Evolutionary conservation across 2,329 filamentous ascomycete species (phyloP), one percentile per base, ranked within the genome.

Genomic region (Fusarium subglutinans): DNA sequence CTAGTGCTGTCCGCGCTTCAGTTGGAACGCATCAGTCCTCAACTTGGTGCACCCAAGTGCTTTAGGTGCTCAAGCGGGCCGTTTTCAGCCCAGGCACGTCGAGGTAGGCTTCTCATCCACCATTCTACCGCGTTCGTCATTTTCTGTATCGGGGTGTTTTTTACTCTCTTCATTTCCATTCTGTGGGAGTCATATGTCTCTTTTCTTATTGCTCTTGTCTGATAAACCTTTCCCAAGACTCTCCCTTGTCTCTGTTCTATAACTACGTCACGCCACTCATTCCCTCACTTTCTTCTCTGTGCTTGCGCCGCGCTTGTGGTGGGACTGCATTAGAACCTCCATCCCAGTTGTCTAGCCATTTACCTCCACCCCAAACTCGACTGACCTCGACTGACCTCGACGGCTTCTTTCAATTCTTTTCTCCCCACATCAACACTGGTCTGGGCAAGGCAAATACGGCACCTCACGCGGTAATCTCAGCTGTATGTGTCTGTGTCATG

Each of bases 381-480:
- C 70, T 69, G 51, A 45, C 70, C 69, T 74, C 51, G 62, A 74
- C 64, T 69, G 51, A 45, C 70, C 69, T 74, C 51, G 62, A 74
- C 64, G 62, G 65, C 53, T 64, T 57, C 67, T 63, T 68, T 60
- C 66, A 55, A 48, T 70, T 73, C 70, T 56, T 63, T 67, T 63
- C 69, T 74, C 70, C 66, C 64, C 76, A 67, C 76, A 61, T 60
- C 62, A 57, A 70, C 72, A 59, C 56, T 50, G 63, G 47, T 51
- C 62, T 43, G 55, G 40, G 44, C 69, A 73, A 60, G 44, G 56
- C 37, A 43, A 65, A 74, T 47, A 61, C 66, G 72, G 65, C 57
- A 69, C 63, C 67, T 72, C 70, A 70, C 58, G 64, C 62, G 67
- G 76, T 70, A 78, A 74, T 78, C 72, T 76, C 68, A 74, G 63